Evolutionary conservation across 768 basidiomycete species (phyloP), one percentile per base, ranked within the genome.

Genomic region (Calocybe indica): DNA sequence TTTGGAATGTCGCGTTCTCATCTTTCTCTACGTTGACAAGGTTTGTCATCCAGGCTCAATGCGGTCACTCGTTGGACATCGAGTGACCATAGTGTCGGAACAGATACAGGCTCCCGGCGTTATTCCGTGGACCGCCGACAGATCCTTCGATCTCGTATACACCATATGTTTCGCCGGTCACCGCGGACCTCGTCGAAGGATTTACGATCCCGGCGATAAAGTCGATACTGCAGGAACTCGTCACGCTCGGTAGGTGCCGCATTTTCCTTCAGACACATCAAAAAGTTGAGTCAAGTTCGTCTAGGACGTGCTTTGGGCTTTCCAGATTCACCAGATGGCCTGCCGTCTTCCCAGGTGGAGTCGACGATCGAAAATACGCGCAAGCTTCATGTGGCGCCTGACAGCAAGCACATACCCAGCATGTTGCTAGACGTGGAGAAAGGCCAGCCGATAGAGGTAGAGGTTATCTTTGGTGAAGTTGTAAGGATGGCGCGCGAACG

Each of bases 1-100:
- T 82, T 40, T 83, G 78, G 82, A 85, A 83, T 54, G 65, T 79
- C 40, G 67, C 69, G 1, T 76, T 83, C 52, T 74, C 79, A 1
- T 72, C 76, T 6, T 64, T 75, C 45, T 57, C 79, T 0, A 76
- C 80, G 0, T 67, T 85, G 34, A 73, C 75, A 0, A 65, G 72
- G 60, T 72, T 55, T 12, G 63, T 55, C 7, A 30, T 9, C 13
- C 38, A 22, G 22, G 22, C 45, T 57, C 79, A 0, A 76, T 79
- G 0, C 68, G 83, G 34, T 73, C 75, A 0, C 65, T 71, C n/a
- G 60, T 72, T 55, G n/a, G 63, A 54, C 7, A 30, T 7, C 13
- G 39, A 12, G 28, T 15, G 22, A 12, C 34, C 38, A 10, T 1
- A 30, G 34, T 28, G 36, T 35, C 3, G 12, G 34, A 42, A 14